Conservation (phyloP, 345 rosid genomes). For the Eucalyptus pauciflora region DNA sequence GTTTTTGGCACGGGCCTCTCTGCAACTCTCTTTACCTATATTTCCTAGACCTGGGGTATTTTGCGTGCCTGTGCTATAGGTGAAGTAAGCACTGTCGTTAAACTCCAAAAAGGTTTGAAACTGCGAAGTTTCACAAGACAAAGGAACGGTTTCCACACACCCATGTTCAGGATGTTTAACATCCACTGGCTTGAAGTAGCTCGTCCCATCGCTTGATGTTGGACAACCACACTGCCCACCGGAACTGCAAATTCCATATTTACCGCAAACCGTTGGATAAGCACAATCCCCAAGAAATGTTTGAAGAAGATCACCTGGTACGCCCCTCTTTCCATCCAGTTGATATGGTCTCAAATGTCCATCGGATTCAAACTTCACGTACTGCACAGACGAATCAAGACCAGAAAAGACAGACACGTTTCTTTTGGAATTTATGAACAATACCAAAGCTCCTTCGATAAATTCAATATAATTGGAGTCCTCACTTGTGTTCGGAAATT, state of each 20-base stretch:
- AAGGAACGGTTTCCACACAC: not conserved
- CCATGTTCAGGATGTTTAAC: not conserved
- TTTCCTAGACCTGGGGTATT: not conserved
- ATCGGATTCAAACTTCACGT: conserved; percentile 2
- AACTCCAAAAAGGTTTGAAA: not conserved
- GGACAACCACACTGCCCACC: not conserved
- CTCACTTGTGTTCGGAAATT: not conserved
- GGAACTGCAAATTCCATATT: not conserved
- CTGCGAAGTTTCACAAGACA: not conserved
- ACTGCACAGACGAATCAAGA: not conserved
- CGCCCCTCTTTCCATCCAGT: not conserved
- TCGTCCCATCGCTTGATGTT: not conserved
- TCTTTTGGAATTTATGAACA: not conserved
- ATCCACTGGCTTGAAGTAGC: not conserved
- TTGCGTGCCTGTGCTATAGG: not conserved
- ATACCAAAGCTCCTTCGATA: not conserved
- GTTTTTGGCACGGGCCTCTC: too few relatives aligned
- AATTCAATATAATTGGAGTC: not conserved
- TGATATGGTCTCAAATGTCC: conserved; percentile 11
- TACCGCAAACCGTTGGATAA: not conserved
- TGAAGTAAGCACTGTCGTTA: not conserved
- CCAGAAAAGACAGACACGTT: not conserved
- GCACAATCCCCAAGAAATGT: not conserved
- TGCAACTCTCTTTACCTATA: not conserved
- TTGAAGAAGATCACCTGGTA: not conserved